These are phyloP conservation scores for Nicotiana tomentosiformis DNA, from an alignment of 257 asterid species.

Conservation along the genomic window DNA sequence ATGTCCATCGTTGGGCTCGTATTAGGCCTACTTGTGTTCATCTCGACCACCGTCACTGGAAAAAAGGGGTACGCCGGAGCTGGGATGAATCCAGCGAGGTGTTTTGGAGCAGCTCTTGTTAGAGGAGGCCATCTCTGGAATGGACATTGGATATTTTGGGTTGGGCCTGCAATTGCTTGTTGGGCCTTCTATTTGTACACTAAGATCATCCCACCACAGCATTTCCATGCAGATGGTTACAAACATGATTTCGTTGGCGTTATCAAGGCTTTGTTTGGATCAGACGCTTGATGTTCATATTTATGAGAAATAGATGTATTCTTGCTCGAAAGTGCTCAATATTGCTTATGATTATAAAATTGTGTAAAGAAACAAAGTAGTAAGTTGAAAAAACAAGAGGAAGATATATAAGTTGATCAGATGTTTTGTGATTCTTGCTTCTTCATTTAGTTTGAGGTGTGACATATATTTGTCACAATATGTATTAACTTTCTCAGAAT, in stretches of 20 bases:
- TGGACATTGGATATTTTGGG: constrained; percentile 78
- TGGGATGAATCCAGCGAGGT: constrained; percentile 69
- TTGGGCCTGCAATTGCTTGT: constrained; percentile 55
- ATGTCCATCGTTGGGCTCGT: constrained; percentile 40
- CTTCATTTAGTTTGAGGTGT: too few relatives aligned
- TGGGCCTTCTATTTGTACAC: constrained; percentile 53
- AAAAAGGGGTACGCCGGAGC: constrained; percentile 60
- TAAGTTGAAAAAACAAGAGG: too few relatives aligned
- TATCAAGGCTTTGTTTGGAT: constrained; percentile 32
- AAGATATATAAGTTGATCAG: too few relatives aligned
- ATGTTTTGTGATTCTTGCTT: too few relatives aligned
- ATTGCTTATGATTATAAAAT: too few relatives aligned
- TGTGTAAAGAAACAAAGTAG: too few relatives aligned
- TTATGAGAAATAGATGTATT: too few relatives aligned
- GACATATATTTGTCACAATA: too few relatives aligned
- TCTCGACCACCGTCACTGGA: constrained; percentile 52
- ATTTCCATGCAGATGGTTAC: constrained; percentile 41
- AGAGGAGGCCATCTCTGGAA: constrained; percentile 70
- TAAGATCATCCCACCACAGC: constrained; percentile 50
- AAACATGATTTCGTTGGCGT: constrained; percentile 49
- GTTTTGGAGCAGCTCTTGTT: constrained; percentile 60
- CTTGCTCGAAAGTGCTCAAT: too few relatives aligned
- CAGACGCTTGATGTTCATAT: background rate
- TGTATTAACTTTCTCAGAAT: too few relatives aligned
- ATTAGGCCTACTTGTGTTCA: constrained; percentile 51